A percentile compares a stretch with the other conserved stretches of the same genome.
Evolutionary conservation across 495 filamentous ascomycete genomes (phyloP).

Genomic region (Penicillium lagena): DNA sequence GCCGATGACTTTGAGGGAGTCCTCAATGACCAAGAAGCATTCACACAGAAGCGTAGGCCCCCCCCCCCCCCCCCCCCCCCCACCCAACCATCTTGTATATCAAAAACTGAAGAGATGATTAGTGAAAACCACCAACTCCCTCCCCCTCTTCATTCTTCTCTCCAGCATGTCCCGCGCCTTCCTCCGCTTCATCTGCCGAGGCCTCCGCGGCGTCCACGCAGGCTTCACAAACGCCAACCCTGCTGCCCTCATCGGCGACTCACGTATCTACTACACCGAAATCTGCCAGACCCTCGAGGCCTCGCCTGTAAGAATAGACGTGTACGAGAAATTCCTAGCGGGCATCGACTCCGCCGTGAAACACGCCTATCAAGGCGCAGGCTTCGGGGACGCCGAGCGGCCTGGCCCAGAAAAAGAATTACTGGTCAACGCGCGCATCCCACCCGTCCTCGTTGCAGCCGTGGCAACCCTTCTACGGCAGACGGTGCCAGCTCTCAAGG

Average conservation of each 20-base stretch:
- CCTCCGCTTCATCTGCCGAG: conserved; percentile 60
- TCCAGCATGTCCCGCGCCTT: conserved; percentile 69
- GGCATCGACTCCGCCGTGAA: conserved; percentile 42
- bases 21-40: conserved; percentile 32
- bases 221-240: conserved; percentile 24
- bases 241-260: conserved; percentile 24
- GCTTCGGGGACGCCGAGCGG: conserved; percentile 40
- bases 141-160: conserved; percentile 63
- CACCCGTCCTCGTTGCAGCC: conserved; percentile 34
- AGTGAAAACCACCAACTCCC: conserved; percentile 45
- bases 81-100: not conserved
- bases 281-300: conserved; percentile 35
- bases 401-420: conserved; percentile 43
- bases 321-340: conserved; percentile 44
- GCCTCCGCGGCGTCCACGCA: conserved; percentile 41
- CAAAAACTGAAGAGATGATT: conserved; percentile 6
- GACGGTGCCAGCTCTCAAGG: conserved; percentile 28
- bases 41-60: conserved; percentile 37
- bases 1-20: conserved; percentile 45
- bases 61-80: conserved; percentile 4
- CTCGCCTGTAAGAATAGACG: conserved; percentile 36
- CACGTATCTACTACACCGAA: conserved; percentile 34
- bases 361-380: conserved; percentile 38
- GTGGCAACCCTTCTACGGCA: conserved; percentile 38
- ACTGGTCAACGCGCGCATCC: conserved; percentile 38